phyloP scores from a whole-genome alignment of 306 rosid species.

The Acacia crassicarpa region DNA sequence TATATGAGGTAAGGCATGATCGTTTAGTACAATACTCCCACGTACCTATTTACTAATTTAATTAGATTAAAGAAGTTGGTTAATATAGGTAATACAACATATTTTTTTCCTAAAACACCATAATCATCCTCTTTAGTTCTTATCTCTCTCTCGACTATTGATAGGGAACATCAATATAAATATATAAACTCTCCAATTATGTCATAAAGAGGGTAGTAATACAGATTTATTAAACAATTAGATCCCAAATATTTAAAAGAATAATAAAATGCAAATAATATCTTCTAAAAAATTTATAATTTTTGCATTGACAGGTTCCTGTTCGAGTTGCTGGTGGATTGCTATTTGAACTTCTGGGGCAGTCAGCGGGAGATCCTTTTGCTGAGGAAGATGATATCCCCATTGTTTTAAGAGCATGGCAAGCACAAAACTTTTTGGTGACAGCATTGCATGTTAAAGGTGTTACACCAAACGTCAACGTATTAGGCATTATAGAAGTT shows the following conservation, averaged over 20 bases:
- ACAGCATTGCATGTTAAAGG: constrained; percentile 87
- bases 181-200: no score
- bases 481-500: constrained; percentile 87
- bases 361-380: constrained; percentile 83
- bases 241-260: background rate
- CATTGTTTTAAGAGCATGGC: constrained; percentile 87
- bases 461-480: constrained; percentile 53
- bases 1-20: constrained; percentile 62
- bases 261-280: background rate
- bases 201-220: no score
- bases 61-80: no score
- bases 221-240: no score
- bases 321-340: constrained; percentile 94
- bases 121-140: no score
- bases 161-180: no score
- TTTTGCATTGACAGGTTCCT: constrained; percentile 57
- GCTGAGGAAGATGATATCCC: constrained; percentile 87
- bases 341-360: constrained; percentile 88
- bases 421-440: constrained; percentile 80
- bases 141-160: no score
- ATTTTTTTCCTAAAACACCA: no score
- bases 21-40: background rate
- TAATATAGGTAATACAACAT: no score
- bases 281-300: background rate
- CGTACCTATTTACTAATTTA: no score